phyloP scores from a whole-genome alignment of 139 green algal genomes.

The Edaphochlamys debaryana region DNA sequence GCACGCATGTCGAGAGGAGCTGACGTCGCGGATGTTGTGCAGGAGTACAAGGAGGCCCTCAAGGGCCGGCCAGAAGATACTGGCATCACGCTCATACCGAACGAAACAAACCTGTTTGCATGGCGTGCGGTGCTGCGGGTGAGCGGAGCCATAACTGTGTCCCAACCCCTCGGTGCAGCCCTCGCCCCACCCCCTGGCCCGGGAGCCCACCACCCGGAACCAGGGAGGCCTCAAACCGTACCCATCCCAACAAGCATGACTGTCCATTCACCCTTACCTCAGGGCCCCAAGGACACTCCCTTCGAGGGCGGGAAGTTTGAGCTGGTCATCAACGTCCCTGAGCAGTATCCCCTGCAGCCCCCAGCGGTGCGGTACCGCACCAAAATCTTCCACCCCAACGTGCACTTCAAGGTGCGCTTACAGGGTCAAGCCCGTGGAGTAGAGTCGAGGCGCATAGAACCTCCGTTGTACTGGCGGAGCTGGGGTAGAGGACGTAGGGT shows the following conservation, averaged over 20 bases:
- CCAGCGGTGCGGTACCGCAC: constrained; percentile 83
- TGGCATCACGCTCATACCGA: constrained; percentile 77
- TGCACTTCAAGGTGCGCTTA: constrained; percentile 90
- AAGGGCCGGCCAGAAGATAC: constrained; percentile 53
- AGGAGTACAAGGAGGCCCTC: constrained; percentile 81
- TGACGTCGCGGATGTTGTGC: not conserved
- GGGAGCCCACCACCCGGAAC: not conserved
- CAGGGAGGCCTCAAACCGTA: not conserved
- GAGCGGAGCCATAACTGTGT: not conserved
- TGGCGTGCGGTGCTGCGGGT: constrained; percentile 80
- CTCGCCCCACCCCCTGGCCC: not conserved
- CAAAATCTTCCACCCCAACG: constrained; percentile 96
- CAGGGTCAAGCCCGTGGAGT: not conserved
- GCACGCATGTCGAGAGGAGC: not conserved
- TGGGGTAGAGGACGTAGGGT: too few species aligned
- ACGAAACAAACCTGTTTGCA: constrained; percentile 78
- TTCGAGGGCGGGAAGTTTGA: constrained; percentile 89
- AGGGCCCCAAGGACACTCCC: constrained; percentile 89
- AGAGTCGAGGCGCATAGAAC: not conserved
- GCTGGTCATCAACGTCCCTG: constrained; percentile 84
- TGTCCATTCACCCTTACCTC: not conserved
- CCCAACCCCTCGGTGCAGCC: not conserved
- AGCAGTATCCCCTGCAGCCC: constrained; percentile 91
- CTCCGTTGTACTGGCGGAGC: too few species aligned
- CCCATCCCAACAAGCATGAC: not conserved